phyloP scores from a whole-genome alignment of 768 basidiomycete species.

The Podaxis carcinomalis region DNA sequence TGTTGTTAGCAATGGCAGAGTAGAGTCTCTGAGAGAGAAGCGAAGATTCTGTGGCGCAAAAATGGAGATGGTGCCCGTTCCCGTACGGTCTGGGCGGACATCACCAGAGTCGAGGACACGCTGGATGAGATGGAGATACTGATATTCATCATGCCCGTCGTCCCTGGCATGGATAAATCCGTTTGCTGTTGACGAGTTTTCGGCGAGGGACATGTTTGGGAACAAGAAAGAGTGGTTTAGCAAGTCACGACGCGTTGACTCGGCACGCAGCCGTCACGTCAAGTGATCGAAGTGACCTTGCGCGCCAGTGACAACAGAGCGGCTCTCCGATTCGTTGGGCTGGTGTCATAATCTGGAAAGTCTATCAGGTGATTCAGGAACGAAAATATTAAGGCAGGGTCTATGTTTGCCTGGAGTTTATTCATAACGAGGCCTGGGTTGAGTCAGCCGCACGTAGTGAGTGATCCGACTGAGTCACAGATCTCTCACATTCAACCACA shows the following conservation, averaged over 20 bases:
- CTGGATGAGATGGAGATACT: conserved; percentile 83
- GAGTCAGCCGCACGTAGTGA: neutral
- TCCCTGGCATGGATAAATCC: neutral
- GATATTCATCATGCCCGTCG: conserved; percentile 71
- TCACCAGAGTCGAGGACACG: conserved; percentile 76
- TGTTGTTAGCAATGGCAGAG: conserved; percentile 88
- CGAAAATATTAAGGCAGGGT: no score
- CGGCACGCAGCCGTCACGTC: conserved; percentile 5
- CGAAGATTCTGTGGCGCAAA: conserved; percentile 90
- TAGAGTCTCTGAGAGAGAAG: conserved; percentile 74
- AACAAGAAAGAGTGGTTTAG: neutral
- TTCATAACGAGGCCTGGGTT: neutral
- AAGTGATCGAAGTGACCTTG: conserved; percentile 1
- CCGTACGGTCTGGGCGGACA: conserved; percentile 83
- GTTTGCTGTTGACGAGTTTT: neutral
- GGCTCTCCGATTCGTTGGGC: neutral
- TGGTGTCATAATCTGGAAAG: no score
- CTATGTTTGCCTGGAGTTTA: neutral
- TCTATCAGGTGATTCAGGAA: no score
- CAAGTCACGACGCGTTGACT: neutral
- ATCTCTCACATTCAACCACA: neutral
- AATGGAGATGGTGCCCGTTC: conserved; percentile 88
- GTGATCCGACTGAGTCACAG: neutral
- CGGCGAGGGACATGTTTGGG: neutral
- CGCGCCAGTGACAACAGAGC: neutral